phyloP scores from a whole-genome alignment of 805 yeast species.

The Saccharomycopsis selenospora region DNA sequence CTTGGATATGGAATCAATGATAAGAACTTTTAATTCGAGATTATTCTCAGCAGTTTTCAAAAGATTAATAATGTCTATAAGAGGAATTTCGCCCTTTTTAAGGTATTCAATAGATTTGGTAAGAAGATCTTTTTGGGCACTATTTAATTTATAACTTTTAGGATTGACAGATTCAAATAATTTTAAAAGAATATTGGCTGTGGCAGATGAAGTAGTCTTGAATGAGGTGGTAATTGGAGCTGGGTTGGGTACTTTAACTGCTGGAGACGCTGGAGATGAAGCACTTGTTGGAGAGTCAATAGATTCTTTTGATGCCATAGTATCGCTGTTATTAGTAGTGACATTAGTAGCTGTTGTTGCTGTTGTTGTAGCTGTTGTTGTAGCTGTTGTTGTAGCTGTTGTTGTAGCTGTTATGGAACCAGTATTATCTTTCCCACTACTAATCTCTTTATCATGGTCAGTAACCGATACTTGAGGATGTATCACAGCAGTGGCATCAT shows the following conservation, averaged over 20 bases:
- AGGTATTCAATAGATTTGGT: constrained; percentile 1
- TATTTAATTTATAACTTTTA: constrained; percentile 10
- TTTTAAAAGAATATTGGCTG: constrained; percentile 14
- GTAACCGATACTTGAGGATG: neutral
- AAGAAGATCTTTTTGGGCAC: constrained; percentile 13
- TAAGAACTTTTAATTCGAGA: constrained; percentile 14
- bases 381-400: no score
- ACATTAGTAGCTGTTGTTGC: no score
- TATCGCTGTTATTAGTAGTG: neutral
- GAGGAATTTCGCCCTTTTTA: constrained; percentile 12
- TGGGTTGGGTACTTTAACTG: neutral
- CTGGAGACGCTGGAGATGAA: neutral
- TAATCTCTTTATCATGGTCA: neutral
- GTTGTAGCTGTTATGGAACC: no score
- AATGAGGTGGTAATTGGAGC: neutral
- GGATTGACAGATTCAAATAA: constrained; percentile 12
- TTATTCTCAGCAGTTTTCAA: constrained; percentile 9
- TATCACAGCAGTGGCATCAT: neutral
- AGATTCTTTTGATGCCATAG: neutral
- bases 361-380: no score
- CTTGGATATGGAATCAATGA: constrained; percentile 19
- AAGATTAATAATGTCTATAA: constrained; percentile 7
- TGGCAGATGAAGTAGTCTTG: constrained; percentile 10
- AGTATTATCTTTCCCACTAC: neutral
- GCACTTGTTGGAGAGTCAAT: neutral